Base-by-base conservation (phyloP, 1,284 basidiomycete species). In the Garcileccinum viscosum region DNA sequence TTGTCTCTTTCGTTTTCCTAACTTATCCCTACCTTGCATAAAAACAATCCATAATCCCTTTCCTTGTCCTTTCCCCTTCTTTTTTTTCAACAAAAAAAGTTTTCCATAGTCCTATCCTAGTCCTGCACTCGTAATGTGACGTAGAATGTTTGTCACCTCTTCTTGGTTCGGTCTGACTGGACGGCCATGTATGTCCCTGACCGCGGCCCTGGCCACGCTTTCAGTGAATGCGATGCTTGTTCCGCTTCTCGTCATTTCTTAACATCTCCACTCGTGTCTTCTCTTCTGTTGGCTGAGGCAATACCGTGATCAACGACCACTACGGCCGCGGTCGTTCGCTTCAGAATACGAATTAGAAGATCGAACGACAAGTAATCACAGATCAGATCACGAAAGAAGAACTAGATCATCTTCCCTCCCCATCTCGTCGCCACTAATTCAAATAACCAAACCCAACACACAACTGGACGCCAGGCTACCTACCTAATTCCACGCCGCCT, bases 401-500 rank as follows among this genome's bases (percentile, higher is more conserved):
- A 53, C 24, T 15, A 50, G 24, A 53, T 53, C 15, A 17, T 9
- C 27, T 0, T 53, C 24, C 50, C 24, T 27, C 19, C n/a, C 44
- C 30, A 15, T 53, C 24, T 53, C 24, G 12, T 27, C 24, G 15
- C 59, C 5, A 60, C 35, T 0, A 60, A 24, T 59, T 12, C 58
- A 32, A 59, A 33, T 32, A 12, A 24, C 24, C 4, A 56, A 32
- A 53, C 8, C 12, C 30, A 27, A 32, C 27, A 32, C 30, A 27
- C 30, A 32, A 30, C 22, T 50, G 24, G 0, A 50, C 33, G 30
- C 12, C 0, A n/a, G n/a, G n/a, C n/a, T n/a, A 19, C 2, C 35
- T 33, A 8, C 56, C 44, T 74, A 88, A 71, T 90, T 92, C 92
- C 90, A 92, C 70, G 70, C 81, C 42, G 80, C 75, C 75, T 89